Conservation (phyloP, 306 rosid species). For the Rosa persica region DNA sequence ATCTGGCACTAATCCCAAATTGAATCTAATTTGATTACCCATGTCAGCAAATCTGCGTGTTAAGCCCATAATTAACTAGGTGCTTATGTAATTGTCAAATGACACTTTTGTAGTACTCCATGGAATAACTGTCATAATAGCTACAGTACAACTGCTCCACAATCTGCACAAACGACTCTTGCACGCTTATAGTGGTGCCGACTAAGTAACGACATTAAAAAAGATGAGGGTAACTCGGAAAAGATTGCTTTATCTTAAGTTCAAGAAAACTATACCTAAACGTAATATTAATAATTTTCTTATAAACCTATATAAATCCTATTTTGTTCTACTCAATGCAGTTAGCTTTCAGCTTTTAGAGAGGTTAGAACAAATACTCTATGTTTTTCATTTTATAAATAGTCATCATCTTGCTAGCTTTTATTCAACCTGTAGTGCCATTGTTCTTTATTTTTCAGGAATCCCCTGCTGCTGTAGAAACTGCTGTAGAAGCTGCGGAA, state of each 20-base stretch:
- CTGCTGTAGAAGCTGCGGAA: not conserved
- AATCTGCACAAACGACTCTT: slow-evolving; percentile 28
- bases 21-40: not conserved
- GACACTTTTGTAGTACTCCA: not conserved
- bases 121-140: slow-evolving; percentile 1
- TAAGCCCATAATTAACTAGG: not conserved
- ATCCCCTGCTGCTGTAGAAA: not conserved
- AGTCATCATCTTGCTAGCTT: not conserved
- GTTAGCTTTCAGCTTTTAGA: not conserved
- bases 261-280: slow-evolving; percentile 32
- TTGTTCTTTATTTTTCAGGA: not conserved
- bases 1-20: not conserved
- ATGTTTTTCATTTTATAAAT: not conserved
- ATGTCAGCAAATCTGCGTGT: not conserved
- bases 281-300: not conserved
- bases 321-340: not conserved
- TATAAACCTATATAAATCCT: not conserved
- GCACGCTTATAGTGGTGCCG: slow-evolving; percentile 58
- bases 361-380: not conserved
- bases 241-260: slow-evolving; percentile 36
- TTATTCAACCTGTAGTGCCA: not conserved
- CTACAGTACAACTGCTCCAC: not conserved
- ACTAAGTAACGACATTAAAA: slow-evolving; percentile 66
- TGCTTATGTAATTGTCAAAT: not conserved
- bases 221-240: slow-evolving; percentile 6